Base-by-base conservation (phyloP, 192 early-diverging fungal species). In the Coemansia sp. region DNA sequence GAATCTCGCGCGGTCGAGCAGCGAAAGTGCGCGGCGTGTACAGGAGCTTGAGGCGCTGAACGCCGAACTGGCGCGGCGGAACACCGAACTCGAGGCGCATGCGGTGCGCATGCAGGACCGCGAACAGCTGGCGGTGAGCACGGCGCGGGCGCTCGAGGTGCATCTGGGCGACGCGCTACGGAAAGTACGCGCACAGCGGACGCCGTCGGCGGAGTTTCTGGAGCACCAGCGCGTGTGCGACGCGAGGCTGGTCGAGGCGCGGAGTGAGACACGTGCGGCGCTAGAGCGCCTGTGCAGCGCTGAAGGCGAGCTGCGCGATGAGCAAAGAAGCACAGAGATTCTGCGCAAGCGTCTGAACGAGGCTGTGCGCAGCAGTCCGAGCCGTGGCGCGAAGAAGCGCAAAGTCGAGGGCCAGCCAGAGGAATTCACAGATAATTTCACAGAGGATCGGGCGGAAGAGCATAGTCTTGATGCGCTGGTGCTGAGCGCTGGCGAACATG, bases 71-170 rank as follows among this genome's bases (percentile, higher is more conserved):
- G 11, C 45, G 3, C 52, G 56, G 25, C 48, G 29, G 6, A 28
- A 30, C 23, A 7, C 25, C 6, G 43, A 33, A 11, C 22, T 19
- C 14, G 19, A 30, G 9, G 22, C 21, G 32, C 33, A 51, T 27
- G 31, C 22, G 35, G 35, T 22, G 22, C 32, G 6, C 31, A 31
- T 50, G 8, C 62, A 69, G 12, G 48, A 25, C 24, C 58, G 38
- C 31, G 73, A 69, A 51, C 66, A 60, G 4, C 30, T 69, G 45
- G 45, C 69, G 16, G 31, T 58, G 0, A 54, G 52, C 38, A 62
- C 58, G 24, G 65, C 58, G 19, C 29, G 59, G n/a, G 63, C 58
- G 7, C 29, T 69, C 7, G 62, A 69, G 25, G 73, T 62, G 1
- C 62, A 67, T 5, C 45, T 76, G 8, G 24, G 44, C 10, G 58